Conservation (phyloP, 2,329 filamentous ascomycete genomes). For the Hypoxylon sp. region DNA sequence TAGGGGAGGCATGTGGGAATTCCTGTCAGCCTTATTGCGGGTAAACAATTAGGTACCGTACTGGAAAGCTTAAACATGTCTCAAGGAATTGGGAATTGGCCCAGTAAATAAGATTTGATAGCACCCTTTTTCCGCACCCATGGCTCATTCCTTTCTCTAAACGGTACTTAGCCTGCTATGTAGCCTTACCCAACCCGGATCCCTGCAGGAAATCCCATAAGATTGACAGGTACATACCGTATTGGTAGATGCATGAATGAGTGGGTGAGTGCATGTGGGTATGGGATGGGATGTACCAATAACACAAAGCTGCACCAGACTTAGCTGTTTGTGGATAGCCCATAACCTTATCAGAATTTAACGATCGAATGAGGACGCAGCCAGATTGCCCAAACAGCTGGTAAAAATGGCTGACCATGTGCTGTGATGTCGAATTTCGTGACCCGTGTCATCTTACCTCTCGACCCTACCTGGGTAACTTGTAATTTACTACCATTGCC, state of each 20-base stretch:
- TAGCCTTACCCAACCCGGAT: neutral
- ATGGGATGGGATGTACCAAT: neutral
- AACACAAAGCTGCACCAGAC: too few species aligned
- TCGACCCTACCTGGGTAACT: conserved; percentile 16
- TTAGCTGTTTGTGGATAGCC: neutral
- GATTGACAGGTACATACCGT: conserved; percentile 2
- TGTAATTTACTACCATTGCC: conserved; percentile 36
- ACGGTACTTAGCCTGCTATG: neutral
- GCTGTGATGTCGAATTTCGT: conserved; percentile 35
- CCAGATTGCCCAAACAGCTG: conserved; percentile 18
- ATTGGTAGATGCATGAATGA: neutral
- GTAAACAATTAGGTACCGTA: neutral
- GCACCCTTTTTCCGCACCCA: conserved; percentile 10
- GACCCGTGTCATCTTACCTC: conserved; percentile 45
- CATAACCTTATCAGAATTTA: conserved; percentile 21
- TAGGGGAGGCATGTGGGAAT: neutral
- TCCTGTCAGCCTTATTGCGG: conserved; percentile 18
- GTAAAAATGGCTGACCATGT: conserved; percentile 27
- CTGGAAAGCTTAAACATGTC: neutral
- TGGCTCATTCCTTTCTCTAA: conserved; percentile 3
- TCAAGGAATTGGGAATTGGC: conserved; percentile 9
- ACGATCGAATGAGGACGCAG: conserved; percentile 29
- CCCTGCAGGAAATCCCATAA: conserved; percentile 13
- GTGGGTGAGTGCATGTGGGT: neutral
- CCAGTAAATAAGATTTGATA: conserved; percentile 37